phyloP scores from a whole-genome alignment of 2,329 filamentous ascomycete species.

The Aspergillus ochraceus region DNA sequence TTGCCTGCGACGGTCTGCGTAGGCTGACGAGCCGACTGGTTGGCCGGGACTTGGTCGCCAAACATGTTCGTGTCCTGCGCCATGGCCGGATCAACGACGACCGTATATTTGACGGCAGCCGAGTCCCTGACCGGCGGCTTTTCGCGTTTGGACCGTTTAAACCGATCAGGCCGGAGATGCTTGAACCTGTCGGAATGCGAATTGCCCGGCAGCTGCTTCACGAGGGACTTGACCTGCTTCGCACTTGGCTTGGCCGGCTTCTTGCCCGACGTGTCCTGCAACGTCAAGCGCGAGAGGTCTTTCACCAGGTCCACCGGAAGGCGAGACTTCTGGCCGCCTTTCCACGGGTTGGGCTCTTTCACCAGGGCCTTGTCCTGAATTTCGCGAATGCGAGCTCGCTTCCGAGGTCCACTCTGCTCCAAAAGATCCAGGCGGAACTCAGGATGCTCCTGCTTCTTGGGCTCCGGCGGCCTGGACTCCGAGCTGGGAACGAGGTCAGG shows the following conservation, averaged over 20 bases:
- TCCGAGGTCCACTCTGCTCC: background rate
- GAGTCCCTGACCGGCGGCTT: background rate
- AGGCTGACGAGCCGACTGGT: background rate
- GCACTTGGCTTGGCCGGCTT: background rate
- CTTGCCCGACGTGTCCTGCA: background rate
- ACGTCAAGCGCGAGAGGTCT: background rate
- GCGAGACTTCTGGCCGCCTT: background rate
- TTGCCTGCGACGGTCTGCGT: background rate
- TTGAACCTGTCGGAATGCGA: background rate
- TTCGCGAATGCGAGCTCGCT: background rate
- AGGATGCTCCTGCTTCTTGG: background rate
- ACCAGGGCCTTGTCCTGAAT: background rate
- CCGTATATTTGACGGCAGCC: background rate
- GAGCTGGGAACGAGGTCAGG: background rate
- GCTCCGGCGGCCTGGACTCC: background rate
- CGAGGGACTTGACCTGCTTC: background rate
- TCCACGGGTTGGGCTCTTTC: background rate
- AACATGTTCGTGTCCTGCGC: background rate
- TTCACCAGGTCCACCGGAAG: background rate
- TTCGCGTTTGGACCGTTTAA: background rate
- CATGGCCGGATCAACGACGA: background rate
- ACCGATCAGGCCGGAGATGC: background rate
- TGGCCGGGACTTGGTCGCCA: background rate
- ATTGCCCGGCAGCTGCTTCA: background rate
- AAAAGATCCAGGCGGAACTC: background rate